Conservation (phyloP, 2,329 filamentous ascomycete genomes). For the Arthrinium phaeospermum region DNA sequence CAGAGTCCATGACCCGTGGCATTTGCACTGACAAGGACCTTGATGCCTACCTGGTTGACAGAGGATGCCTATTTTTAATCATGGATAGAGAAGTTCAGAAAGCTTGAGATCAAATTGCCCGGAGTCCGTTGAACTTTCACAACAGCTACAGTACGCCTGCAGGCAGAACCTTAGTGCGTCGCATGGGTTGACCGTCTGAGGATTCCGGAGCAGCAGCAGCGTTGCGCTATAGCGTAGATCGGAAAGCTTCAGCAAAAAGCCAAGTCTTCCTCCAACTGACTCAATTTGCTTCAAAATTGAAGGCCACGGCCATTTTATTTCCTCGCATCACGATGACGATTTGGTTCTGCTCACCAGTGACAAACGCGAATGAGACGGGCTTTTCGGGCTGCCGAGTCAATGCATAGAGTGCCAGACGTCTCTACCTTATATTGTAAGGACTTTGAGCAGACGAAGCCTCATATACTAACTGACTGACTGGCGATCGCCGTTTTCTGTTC, state of each 20-base stretch:
- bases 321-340: not conserved
- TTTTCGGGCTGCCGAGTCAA: not conserved
- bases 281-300: not conserved
- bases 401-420: not conserved
- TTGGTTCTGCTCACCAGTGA: not conserved
- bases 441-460: not conserved
- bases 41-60: not conserved
- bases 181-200: not conserved
- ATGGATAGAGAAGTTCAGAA: not conserved
- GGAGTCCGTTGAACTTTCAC: not conserved
- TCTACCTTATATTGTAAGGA: not conserved
- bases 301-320: not conserved
- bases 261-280: not conserved
- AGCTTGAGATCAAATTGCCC: not conserved
- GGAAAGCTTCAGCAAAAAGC: slow-evolving; percentile 7
- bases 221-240: not conserved
- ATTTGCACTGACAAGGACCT: not conserved
- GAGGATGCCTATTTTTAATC: not conserved
- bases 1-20: not conserved
- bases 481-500: too few relatives aligned
- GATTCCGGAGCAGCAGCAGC: slow-evolving; percentile 2
- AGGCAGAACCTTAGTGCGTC: not conserved
- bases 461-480: too few relatives aligned
- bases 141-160: not conserved
- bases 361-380: not conserved